Evolutionary conservation across 345 rosid genomes (phyloP).

Genomic region (Mangifera indica): DNA sequence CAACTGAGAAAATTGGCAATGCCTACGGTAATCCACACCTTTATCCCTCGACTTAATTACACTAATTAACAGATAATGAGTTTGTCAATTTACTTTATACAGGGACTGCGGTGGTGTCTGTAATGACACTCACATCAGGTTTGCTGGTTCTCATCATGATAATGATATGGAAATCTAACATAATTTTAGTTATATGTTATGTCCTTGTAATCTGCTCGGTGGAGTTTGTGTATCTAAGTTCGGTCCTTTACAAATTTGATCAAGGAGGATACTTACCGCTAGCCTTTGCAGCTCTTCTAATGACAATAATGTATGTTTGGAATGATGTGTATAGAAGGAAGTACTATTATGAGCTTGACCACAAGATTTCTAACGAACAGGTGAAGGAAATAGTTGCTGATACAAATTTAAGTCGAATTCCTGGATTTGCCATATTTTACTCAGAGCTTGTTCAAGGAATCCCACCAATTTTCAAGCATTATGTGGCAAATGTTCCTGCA

Average conservation of each 20-base stretch:
- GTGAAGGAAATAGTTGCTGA: slow-evolving; percentile 16
- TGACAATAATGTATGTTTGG: slow-evolving; percentile 50
- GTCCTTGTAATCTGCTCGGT: slow-evolving; percentile 26
- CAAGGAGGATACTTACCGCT: slow-evolving; percentile 53
- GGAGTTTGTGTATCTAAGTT: slow-evolving; percentile 40
- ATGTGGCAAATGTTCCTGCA: slow-evolving; percentile 36
- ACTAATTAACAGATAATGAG: neutral
- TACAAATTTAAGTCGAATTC: slow-evolving; percentile 18
- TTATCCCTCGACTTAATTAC: no score
- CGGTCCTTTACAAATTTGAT: slow-evolving; percentile 48
- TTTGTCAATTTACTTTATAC: neutral
- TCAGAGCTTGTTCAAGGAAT: slow-evolving; percentile 45
- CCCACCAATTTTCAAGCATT: slow-evolving; percentile 45
- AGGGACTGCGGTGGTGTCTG: slow-evolving; percentile 55
- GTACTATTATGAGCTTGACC: slow-evolving; percentile 42
- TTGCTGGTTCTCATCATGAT: slow-evolving; percentile 51
- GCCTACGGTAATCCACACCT: slow-evolving; percentile 48
- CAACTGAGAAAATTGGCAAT: slow-evolving; percentile 43
- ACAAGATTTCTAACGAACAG: slow-evolving; percentile 34
- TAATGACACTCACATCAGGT: slow-evolving; percentile 41
- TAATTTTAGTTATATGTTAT: slow-evolving; percentile 35
- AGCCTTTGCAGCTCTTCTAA: slow-evolving; percentile 29
- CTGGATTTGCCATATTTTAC: slow-evolving; percentile 48
- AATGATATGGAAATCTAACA: slow-evolving; percentile 50
- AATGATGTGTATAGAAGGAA: slow-evolving; percentile 36